Base-by-base conservation (phyloP, 2,329 filamentous ascomycete genomes). In the Annulohypoxylon truncatum region DNA sequence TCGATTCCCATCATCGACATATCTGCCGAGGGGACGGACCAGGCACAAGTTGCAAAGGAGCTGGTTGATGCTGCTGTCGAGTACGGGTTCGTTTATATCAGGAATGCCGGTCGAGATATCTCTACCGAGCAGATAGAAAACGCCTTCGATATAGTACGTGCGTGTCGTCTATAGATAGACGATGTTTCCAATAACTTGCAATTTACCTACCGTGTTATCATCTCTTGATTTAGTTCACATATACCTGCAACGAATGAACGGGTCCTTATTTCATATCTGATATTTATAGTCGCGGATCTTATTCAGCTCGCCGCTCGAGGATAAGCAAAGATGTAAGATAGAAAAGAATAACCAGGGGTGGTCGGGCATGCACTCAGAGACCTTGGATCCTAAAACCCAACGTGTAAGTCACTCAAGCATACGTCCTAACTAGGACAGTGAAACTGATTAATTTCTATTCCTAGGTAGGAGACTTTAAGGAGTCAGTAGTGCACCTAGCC, bases 51-150 rank as follows among this genome's bases (percentile, higher is more conserved):
- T 18, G 91, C 91, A 54, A 87, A 87, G 59, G 85, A 89, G 68
- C 85, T 98, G 42, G 88, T 97, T 42, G 86, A 91, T 66, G 95
- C 95, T 0, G 94, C 94, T 1, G 87, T 89, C 35, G 89, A 90
- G 57, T 91, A 94, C 79, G 95, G 95, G 66, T 98, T 98, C 79
- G 87, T 97, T 66, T 98, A 96, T 77, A 89, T 98, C 74, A 90
- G 89, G 75, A 94, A 93, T 75, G 85, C 88, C 20, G 90, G 89
- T 44, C 83, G 84, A 10, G 88, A 91, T 65, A 92, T 97, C 50
- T 82, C 90, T 0, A 79, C 84, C 0, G 79, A 85, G 26, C 86
- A 90, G 56, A 88, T 97, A 40, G 84, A 92, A 8, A 81, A 83
- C 46, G 90, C 91, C 7, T 98, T 97, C 81, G 81, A 85, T 12